Conservation (phyloP, 345 rosid species). For the Salix koriyanagi region DNA sequence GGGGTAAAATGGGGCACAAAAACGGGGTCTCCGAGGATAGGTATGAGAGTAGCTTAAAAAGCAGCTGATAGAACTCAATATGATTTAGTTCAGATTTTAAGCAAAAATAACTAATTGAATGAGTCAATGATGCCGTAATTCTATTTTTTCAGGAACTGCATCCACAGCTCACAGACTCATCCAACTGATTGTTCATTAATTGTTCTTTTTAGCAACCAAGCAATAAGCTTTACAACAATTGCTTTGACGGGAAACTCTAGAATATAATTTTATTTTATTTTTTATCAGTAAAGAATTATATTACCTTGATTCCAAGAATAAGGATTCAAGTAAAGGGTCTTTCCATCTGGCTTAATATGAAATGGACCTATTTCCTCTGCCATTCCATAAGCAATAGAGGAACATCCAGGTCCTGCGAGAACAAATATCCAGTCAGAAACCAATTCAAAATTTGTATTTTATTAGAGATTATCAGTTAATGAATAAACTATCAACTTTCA, state of each 20-base stretch:
- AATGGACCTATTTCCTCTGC: conserved; percentile 96
- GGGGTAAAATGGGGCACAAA: neutral
- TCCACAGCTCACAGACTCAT: neutral
- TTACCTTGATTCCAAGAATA: conserved; percentile 93
- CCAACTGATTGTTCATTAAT: neutral
- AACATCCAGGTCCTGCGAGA: conserved; percentile 87
- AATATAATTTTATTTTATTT: neutral
- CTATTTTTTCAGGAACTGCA: neutral
- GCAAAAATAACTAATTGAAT: neutral
- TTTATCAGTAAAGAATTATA: neutral
- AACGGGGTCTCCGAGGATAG: neutral
- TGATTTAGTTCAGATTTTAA: neutral
- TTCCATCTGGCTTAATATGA: conserved; percentile 71
- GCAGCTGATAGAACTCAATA: no score
- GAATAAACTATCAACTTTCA: neutral
- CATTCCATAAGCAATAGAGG: conserved; percentile 79
- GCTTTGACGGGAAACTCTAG: neutral
- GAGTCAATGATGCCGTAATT: neutral
- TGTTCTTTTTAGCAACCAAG: neutral
- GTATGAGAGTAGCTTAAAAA: neutral
- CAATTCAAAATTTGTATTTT: neutral
- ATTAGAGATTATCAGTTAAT: conserved; percentile 7
- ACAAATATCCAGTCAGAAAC: conserved; percentile 4
- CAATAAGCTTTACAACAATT: neutral
- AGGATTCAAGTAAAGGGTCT: conserved; percentile 72